Conservation (phyloP, 352 stramenopile genomes). For the Discostella stelligera region DNA sequence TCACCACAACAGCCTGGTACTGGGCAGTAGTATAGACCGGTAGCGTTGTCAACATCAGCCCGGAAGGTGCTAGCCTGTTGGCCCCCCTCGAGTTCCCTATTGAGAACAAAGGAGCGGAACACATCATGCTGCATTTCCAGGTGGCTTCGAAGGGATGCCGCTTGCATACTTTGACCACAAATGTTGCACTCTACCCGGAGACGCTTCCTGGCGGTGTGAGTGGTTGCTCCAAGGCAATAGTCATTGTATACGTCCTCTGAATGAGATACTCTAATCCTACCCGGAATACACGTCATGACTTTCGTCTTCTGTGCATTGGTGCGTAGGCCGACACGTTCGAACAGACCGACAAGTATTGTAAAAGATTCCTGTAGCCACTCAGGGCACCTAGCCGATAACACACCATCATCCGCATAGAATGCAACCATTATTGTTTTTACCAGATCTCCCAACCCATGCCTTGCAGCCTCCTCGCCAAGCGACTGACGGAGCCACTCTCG, state of each 20-base stretch:
- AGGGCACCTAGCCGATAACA: slow-evolving; percentile 1
- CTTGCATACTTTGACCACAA: slow-evolving; percentile 1
- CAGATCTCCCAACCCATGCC: background rate
- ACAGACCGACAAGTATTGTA: slow-evolving; percentile 6
- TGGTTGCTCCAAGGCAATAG: background rate
- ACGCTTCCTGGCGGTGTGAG: background rate
- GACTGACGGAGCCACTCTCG: slow-evolving; percentile 24
- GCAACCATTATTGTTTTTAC: background rate
- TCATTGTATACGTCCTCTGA: slow-evolving; percentile 2
- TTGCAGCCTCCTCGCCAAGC: slow-evolving; percentile 6
- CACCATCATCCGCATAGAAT: slow-evolving; percentile 32
- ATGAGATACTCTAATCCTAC: slow-evolving; percentile 3
- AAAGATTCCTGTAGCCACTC: background rate
- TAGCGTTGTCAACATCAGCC: background rate
- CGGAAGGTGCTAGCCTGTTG: background rate
- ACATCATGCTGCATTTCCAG: slow-evolving; percentile 13
- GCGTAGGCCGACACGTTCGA: slow-evolving; percentile 10
- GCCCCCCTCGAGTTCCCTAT: background rate
- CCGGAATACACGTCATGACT: slow-evolving; percentile 11
- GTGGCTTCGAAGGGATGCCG: background rate
- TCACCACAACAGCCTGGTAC: background rate
- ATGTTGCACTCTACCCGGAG: slow-evolving; percentile 7
- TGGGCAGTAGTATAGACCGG: background rate
- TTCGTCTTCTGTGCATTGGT: slow-evolving; percentile 14
- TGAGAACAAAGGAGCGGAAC: slow-evolving; percentile 7